Evolutionary conservation across 805 yeast genomes (phyloP), one percentile per base, ranked within the genome.

Genomic region (Wickerhamomyces bisporus): DNA sequence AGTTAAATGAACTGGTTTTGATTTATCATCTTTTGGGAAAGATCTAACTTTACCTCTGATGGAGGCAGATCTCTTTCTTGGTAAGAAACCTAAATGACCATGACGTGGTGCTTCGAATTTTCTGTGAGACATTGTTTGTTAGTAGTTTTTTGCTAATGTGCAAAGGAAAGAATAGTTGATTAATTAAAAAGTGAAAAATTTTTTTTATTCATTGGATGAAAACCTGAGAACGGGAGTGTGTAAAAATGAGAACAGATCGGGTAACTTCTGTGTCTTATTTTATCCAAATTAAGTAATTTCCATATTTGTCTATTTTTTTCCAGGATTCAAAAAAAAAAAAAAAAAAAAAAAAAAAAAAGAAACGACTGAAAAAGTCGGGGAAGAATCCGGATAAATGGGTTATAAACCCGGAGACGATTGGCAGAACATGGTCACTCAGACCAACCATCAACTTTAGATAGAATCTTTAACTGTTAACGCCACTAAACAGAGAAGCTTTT

Each of bases 91-190:
- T 71, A 93, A 79, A 73, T 95, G 91, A 75, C 99, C 99, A 89
- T 93, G 98, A 81, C 99, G 88, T 81, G 99, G 99, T 64, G 93
- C 95, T 86, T 93, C 98, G 93, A 68, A 93, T 84, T 93, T 93
- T 85, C 99, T 87, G 93, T 93, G 99, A 72, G 98, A 93, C 99
- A 93, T 93, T 47, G 36, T 39, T 44, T 46, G 45, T 39, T 42
- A 36, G 46, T 44, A 49, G 40, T 55, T 7, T 21, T 38, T 41
- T 44, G 51, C 37, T 51, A 52, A 48, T 48, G 48, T 13, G 25
- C 18, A 39, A 34, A 35, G n/a, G 24, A 28, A 42, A 37, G 7
- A 20, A 26, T 15, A 16, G 31, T 29, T 24, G 24, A 21, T 21
- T 21, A 10, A 21, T 21, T 7, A 42, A 49, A 48, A 39, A 26